These are phyloP conservation scores for Adansonia digitata DNA, from an alignment of 345 rosid species.

Conservation along the genomic window DNA sequence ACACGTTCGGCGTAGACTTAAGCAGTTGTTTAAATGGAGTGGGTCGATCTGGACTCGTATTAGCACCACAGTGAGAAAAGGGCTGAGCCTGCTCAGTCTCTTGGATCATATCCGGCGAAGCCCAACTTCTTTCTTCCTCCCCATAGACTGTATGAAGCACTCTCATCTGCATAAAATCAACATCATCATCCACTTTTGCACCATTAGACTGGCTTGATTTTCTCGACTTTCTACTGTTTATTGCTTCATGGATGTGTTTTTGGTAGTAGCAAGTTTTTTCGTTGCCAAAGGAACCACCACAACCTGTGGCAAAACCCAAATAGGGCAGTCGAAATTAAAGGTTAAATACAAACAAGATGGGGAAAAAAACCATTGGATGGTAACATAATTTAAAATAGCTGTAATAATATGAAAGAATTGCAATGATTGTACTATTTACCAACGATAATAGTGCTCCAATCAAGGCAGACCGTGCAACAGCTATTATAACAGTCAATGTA, in stretches of 20 bases:
- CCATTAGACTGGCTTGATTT: neutral
- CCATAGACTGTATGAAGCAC: constrained; percentile 26
- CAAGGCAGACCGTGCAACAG: constrained; percentile 19
- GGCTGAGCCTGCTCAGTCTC: constrained; percentile 10
- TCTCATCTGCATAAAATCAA: constrained; percentile 30
- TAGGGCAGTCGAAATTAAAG: neutral
- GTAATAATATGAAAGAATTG: neutral
- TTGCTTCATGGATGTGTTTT: neutral
- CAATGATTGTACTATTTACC: constrained; percentile 15
- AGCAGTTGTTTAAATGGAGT: constrained; percentile 23
- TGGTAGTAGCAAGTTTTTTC: neutral
- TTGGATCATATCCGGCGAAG: constrained; percentile 9
- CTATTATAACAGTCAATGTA: constrained; percentile 14
- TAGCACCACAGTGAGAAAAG: too few species aligned
- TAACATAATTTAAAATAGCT: neutral
- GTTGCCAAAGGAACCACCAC: constrained; percentile 22
- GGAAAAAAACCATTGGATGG: neutral
- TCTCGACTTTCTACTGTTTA: constrained; percentile 7
- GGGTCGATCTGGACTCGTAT: constrained; percentile 13
- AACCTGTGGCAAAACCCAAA: constrained; percentile 13
- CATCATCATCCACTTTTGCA: constrained; percentile 7
- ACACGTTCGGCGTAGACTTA: constrained; percentile 13
- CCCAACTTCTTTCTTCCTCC: constrained; percentile 27
- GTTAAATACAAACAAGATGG: neutral
- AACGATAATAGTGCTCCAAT: constrained; percentile 23